Base-by-base conservation (phyloP, 345 rosid genomes). In the Reutealis trisperma region DNA sequence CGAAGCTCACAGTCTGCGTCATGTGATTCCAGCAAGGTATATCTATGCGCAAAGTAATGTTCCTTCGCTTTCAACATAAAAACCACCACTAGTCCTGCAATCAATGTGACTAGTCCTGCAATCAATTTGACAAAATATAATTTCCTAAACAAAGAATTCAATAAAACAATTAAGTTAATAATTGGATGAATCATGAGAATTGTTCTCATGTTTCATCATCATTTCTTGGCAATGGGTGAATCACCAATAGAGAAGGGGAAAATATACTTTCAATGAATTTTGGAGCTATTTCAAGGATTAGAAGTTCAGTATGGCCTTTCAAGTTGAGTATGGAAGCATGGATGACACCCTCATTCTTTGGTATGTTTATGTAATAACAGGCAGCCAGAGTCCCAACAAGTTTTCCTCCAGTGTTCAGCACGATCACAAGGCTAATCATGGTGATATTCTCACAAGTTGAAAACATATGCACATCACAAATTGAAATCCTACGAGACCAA, bases 401-500 rank as follows among this genome's bases (percentile, higher is more conserved):
- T 84, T 90, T 90, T 21, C 90, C 87, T 0, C 79, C 63, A 21
- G 86, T 61, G 79, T 91, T 86, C 27, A 90, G 25, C 65, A 66
- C 52, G 15, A 91, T 84, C 51, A 86, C 11, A 57, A 89, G 58
- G 8, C 49, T 42, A 5, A 89, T 82, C 16, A 75, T 65, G 7
- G 86, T 0, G 32, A 69, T 12, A 24, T 79, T 75, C 42, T 65
- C 57, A 4, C 9, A 5, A 18, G 45, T 71, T 21, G 37, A 37
- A 62, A 87, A 42, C 21, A 70, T 69, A 0, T 8, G 22, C 2
- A 83, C 81, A 67, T 89, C 81, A n/a, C n/a, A 49, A 93, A 84
- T 52, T 91, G 94, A 70, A 93, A 93, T 37, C 97, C 99, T 2
- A 90, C 80, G 71, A 84, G 90, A 67, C 99, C 96, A 2, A 91